Evolutionary conservation across 2,329 filamentous ascomycete genomes (phyloP), one percentile per base, ranked within the genome.

Genomic region (Phialemonium atrogriseum): DNA sequence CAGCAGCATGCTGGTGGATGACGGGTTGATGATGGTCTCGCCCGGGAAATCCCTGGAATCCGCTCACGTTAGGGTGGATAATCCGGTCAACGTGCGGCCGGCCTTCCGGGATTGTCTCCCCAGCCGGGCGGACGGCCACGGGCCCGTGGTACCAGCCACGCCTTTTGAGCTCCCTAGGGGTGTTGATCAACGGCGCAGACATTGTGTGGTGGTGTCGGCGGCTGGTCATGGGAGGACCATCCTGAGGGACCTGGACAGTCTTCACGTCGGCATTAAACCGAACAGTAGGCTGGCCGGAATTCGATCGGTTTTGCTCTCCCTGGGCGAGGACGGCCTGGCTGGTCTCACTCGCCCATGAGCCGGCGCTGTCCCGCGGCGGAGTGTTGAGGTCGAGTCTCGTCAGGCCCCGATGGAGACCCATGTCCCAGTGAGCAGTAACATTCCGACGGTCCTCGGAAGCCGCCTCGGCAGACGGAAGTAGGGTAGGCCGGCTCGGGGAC

Each of bases 71-170:
- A 3, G 72, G 72, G 35, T 76, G 71, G 5, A 72, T 59, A 52
- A 76, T 73, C 11, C 70, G 64, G 24, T 74, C 70, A 3, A 73
- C 68, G 27, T 66, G 66, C 2, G 46, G 41, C 10, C 48, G 49
- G 5, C 54, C 52, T 34, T 62, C 60, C 12, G 58, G 55, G 10
- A 51, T 55, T 7, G 50, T 53, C 20, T 60, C 54, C 9, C 51
- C 47, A 3, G 38, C 32, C 7, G 37, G 36, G 21, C 60, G 56
- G 3, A 54, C 47, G 1, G 55, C 49, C 10, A 56, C 49, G 0
- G 68, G 66, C 1, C 68, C 68, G 24, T 84, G 75, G 45, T 85
- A 85, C 80, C 81, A 87, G 2, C 70, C 82, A 37, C 80, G 77
- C 3, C 82, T 70, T 48, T 82, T 84, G 18, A 60, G 62, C 40